Base-by-base conservation (phyloP, 108 stramenopile genomes). In the Fragilariopsis cylindrus region DNA sequence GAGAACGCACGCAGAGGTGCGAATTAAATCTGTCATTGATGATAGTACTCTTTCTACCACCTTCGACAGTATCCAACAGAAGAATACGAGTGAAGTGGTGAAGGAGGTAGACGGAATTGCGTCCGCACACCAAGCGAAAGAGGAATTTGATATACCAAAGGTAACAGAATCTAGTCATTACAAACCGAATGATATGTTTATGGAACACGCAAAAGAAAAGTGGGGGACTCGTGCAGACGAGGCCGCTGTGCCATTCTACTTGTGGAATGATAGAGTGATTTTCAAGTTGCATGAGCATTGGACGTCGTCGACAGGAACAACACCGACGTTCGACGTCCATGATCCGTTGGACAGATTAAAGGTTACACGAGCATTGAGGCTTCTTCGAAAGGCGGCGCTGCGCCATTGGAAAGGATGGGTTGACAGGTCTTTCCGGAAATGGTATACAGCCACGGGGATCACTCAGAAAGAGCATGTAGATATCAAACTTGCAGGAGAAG, bases 161-260 rank as follows among this genome's bases (percentile, higher is more conserved):
- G 30, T 30, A 30, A 30, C 30, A 30, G 30, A 30, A 30, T 30
- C 30, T 30, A 30, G 30, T 30, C 30, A 30, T 2, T 30, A 30
- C 30, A 30, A 30, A 30, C 30, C 30, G 30, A 30, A 30, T 30
- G 30, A 30, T 30, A 30, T 30, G 30, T 30, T 30, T 30, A 30
- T 30, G 30, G 30, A 30, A 30, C 30, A 30, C 30, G 30, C 30
- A 30, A 30, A 30, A 54, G 47, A 70, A 13, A 18, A 18, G 52
- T 4, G 54, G 21, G 69, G 52, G 15, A 54, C 50, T 9, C 50
- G 54, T 12, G 57, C 72, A 43, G 72, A 72, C 72, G 72, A 72
- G 42, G 72, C 72, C 19, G 44, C 30, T 5, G 57, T 72, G 39
- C 72, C 72, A 5, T 7, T 16, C 12, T 60, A 62, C 21, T n/a